These are phyloP conservation scores for Dryas alaskensis DNA, from an alignment of 306 rosid species.

Conservation along the genomic window DNA sequence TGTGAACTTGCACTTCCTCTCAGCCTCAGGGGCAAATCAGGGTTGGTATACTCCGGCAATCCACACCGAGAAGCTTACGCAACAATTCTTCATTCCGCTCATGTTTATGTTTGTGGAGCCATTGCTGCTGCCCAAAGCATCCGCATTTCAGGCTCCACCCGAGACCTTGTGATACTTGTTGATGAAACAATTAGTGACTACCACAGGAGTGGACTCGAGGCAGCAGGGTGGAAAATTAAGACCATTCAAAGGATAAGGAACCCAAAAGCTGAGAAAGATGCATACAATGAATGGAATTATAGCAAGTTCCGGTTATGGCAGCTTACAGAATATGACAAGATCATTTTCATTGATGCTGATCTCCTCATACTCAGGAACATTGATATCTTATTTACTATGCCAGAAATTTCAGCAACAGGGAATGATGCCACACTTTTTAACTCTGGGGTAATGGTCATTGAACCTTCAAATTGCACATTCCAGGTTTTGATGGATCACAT, in stretches of 20 bases:
- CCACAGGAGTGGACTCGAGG: constrained; percentile 85
- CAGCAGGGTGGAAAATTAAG: constrained; percentile 94
- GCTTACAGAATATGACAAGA: constrained; percentile 87
- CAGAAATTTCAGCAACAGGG: constrained; percentile 90
- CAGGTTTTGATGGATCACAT: constrained; percentile 78
- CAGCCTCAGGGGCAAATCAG: constrained; percentile 32
- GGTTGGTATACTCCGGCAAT: constrained; percentile 60
- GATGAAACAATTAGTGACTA: constrained; percentile 78
- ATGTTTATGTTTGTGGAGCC: constrained; percentile 92
- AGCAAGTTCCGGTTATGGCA: constrained; percentile 97
- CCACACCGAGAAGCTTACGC: constrained; percentile 78
- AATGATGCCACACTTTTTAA: constrained; percentile 87
- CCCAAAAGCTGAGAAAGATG: constrained; percentile 94
- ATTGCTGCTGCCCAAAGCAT: constrained; percentile 95
- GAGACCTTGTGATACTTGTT: constrained; percentile 90
- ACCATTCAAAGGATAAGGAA: constrained; percentile 80
- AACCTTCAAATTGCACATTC: constrained; percentile 95
- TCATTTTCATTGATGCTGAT: constrained; percentile 93
- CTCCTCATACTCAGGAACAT: constrained; percentile 74
- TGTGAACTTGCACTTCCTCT: constrained; percentile 92
- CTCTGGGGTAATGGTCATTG: constrained; percentile 97
- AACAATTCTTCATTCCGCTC: constrained; percentile 92
- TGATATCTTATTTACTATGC: constrained; percentile 81
- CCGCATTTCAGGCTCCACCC: constrained; percentile 76
- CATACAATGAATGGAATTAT: constrained; percentile 96